Evolutionary conservation across 73 alveolate genomes (phyloP).

Genomic region (Tetrahymena borealis): DNA sequence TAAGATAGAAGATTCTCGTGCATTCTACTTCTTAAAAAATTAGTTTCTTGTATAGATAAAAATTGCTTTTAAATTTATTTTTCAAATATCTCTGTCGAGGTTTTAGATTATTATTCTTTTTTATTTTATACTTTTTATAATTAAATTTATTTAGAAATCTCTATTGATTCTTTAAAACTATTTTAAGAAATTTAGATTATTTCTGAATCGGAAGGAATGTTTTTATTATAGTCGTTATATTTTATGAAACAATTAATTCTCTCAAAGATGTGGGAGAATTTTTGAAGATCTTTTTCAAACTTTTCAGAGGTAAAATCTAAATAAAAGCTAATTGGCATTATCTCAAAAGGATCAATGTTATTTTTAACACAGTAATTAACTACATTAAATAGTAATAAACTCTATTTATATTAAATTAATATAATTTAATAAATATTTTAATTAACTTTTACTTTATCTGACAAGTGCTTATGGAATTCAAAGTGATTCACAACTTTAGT

Average conservation of each 20-base stretch:
- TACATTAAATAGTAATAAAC: constrained; percentile 53
- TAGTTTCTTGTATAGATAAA: not conserved
- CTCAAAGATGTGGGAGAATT: constrained; percentile 24
- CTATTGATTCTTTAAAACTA: not conserved
- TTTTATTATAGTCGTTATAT: not conserved
- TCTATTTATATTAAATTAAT: constrained; percentile 66
- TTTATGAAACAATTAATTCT: not conserved
- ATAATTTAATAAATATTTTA: constrained; percentile 40
- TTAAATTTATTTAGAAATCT: not conserved
- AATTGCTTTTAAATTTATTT: not conserved
- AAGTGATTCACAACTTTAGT: constrained; percentile 28
- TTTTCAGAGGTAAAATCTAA: constrained; percentile 54
- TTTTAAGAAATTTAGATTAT: not conserved
- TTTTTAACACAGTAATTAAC: constrained; percentile 51
- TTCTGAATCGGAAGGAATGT: not conserved
- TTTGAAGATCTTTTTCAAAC: constrained; percentile 14
- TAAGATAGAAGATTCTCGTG: constrained; percentile 3
- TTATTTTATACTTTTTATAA: constrained; percentile 7
- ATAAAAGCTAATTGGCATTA: constrained; percentile 76
- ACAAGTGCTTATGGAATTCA: constrained; percentile 32
- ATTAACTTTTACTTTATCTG: constrained; percentile 10
- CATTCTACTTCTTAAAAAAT: constrained; percentile 9
- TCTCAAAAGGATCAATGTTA: constrained; percentile 66
- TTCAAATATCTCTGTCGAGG: not conserved
- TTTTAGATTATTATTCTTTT: not conserved